Evolutionary conservation across 352 stramenopile species (phyloP).

Genomic region (Phytophthora syringae): DNA sequence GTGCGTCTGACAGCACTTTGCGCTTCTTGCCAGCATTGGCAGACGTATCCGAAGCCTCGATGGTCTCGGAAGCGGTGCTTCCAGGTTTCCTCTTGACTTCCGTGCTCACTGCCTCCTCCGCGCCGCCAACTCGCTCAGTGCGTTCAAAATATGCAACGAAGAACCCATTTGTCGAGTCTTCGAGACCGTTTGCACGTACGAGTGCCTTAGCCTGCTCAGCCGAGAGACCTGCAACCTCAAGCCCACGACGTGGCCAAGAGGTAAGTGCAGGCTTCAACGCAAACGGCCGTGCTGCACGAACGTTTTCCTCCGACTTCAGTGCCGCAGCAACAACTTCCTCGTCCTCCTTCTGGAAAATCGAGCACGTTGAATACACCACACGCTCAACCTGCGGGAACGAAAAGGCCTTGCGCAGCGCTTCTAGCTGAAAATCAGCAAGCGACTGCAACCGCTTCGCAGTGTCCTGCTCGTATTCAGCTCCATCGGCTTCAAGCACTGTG

Average conservation of each 20-base stretch:
- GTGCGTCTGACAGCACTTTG: slow-evolving; percentile 63
- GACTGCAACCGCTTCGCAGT: slow-evolving; percentile 84
- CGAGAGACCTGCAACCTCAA: slow-evolving; percentile 61
- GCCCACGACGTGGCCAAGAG: slow-evolving; percentile 79
- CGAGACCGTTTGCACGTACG: slow-evolving; percentile 91
- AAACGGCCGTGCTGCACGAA: slow-evolving; percentile 56
- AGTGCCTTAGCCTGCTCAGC: slow-evolving; percentile 77
- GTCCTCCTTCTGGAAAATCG: slow-evolving; percentile 96
- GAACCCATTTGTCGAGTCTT: slow-evolving; percentile 97
- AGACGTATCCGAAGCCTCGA: not conserved
- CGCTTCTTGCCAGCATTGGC: slow-evolving; percentile 50
- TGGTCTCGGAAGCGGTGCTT: not conserved
- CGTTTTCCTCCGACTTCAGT: slow-evolving; percentile 73
- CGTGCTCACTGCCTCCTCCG: not conserved
- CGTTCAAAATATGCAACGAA: slow-evolving; percentile 97
- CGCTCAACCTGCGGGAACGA: slow-evolving; percentile 94
- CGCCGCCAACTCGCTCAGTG: slow-evolving; percentile 4
- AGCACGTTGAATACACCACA: slow-evolving; percentile 98
- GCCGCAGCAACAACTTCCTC: slow-evolving; percentile 93
- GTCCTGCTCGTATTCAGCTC: slow-evolving; percentile 56
- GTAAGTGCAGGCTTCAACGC: slow-evolving; percentile 68
- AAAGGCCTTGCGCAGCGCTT: slow-evolving; percentile 94
- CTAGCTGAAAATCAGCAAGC: slow-evolving; percentile 95
- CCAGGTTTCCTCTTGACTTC: not conserved
- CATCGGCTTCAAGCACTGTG: slow-evolving; percentile 45